These are phyloP conservation scores for Phytophthora brassicae DNA, from an alignment of 352 stramenopile genomes.

Conservation along the genomic window DNA sequence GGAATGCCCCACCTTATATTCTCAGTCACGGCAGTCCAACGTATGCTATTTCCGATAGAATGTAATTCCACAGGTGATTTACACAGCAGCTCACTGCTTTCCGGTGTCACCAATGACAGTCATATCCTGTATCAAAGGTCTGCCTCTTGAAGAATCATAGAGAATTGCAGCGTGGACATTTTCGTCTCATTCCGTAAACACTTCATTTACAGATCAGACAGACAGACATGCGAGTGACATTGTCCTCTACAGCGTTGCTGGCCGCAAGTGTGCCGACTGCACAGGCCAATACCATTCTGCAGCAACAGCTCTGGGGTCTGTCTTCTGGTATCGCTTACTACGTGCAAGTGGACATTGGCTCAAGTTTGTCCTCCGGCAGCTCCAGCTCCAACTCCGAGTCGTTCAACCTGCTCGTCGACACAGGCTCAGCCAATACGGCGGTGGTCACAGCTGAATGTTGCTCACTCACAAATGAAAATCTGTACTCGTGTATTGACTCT, in stretches of 20 bases:
- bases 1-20: slow-evolving; percentile 22
- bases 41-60: background rate
- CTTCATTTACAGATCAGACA: background rate
- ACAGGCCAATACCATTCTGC: slow-evolving; percentile 34
- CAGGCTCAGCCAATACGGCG: slow-evolving; percentile 77
- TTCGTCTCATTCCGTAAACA: background rate
- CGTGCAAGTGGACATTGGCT: slow-evolving; percentile 50
- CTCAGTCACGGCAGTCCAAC: slow-evolving; percentile 26
- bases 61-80: background rate
- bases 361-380: slow-evolving; percentile 39
- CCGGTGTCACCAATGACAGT: background rate
- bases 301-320: slow-evolving; percentile 76
- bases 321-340: slow-evolving; percentile 70
- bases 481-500: slow-evolving; percentile 72
- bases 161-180: background rate
- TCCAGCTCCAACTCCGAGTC: slow-evolving; percentile 39
- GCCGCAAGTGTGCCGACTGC: background rate
- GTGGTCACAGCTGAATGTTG: slow-evolving; percentile 81
- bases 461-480: slow-evolving; percentile 51
- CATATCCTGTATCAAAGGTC: slow-evolving; percentile 10
- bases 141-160: background rate
- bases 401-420: slow-evolving; percentile 80
- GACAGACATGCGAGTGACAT: slow-evolving; percentile 9
- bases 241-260: background rate
- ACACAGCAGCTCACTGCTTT: background rate